These are phyloP conservation scores for Xylaria telfairii DNA, from an alignment of 495 filamentous ascomycete species.

Conservation along the genomic window DNA sequence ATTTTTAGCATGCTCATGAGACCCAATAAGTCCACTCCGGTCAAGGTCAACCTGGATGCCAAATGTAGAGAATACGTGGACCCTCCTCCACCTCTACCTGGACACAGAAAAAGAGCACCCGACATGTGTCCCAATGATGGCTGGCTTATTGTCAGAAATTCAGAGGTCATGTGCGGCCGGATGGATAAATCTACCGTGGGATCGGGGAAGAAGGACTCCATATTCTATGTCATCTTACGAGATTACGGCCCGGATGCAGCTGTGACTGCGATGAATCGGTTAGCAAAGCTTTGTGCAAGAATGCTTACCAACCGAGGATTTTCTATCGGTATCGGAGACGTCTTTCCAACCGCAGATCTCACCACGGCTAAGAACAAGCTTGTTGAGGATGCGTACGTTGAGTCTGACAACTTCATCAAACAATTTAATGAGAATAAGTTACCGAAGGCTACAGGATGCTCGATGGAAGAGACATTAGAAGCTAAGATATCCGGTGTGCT, in stretches of 20 bases:
- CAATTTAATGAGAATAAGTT: slow-evolving; percentile 78
- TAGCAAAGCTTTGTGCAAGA: slow-evolving; percentile 88
- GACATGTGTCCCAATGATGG: slow-evolving; percentile 86
- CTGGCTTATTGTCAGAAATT: slow-evolving; percentile 92
- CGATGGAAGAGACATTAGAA: slow-evolving; percentile 90
- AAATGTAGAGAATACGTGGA: slow-evolving; percentile 83
- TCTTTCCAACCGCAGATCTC: slow-evolving; percentile 77
- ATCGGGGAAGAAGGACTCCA: slow-evolving; percentile 94
- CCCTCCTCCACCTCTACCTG: slow-evolving; percentile 38
- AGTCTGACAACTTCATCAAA: slow-evolving; percentile 85
- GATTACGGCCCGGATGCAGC: slow-evolving; percentile 92
- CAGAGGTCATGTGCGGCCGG: slow-evolving; percentile 95
- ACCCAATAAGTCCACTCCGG: slow-evolving; percentile 78
- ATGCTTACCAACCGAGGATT: slow-evolving; percentile 91
- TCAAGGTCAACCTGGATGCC: slow-evolving; percentile 90
- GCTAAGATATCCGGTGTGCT: slow-evolving; percentile 89
- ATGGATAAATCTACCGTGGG: slow-evolving; percentile 98
- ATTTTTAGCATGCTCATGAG: slow-evolving; percentile 95
- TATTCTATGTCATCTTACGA: slow-evolving; percentile 95
- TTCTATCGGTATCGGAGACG: slow-evolving; percentile 94
- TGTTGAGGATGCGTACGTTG: slow-evolving; percentile 76
- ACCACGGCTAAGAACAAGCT: slow-evolving; percentile 72
- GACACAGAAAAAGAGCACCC: slow-evolving; percentile 51
- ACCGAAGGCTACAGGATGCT: slow-evolving; percentile 83
- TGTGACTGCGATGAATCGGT: slow-evolving; percentile 89